These are phyloP conservation scores for Cantharellus anzutake DNA, from an alignment of 768 basidiomycete genomes.

Conservation along the genomic window DNA sequence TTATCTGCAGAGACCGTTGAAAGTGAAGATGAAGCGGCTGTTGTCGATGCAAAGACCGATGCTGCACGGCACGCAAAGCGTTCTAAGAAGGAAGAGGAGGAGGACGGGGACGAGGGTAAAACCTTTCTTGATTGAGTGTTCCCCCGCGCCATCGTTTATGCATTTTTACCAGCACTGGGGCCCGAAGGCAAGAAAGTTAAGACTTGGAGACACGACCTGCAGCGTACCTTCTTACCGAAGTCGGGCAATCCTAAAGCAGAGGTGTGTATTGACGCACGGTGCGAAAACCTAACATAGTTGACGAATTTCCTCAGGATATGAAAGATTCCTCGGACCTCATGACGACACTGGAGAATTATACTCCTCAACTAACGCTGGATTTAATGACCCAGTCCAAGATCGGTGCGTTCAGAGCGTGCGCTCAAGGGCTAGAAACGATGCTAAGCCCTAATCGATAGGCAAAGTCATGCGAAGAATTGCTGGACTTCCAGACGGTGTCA, in stretches of 20 bases:
- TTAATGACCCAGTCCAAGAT: slow-evolving; percentile 65
- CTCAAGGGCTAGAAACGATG: neutral
- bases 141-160: neutral
- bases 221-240: slow-evolving; percentile 63
- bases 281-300: too few relatives aligned
- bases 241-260: slow-evolving; percentile 38
- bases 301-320: neutral
- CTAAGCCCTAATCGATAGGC: slow-evolving; percentile 20
- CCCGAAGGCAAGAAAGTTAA: slow-evolving; percentile 57
- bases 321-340: slow-evolving; percentile 38
- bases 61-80: slow-evolving; percentile 11
- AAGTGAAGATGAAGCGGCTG: slow-evolving; percentile 24
- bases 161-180: slow-evolving; percentile 22
- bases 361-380: slow-evolving; percentile 57
- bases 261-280: slow-evolving; percentile 18
- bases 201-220: slow-evolving; percentile 83
- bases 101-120: slow-evolving; percentile 35
- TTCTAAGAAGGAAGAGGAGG: slow-evolving; percentile 47
- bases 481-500: slow-evolving; percentile 26
- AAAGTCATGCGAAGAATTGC: slow-evolving; percentile 82
- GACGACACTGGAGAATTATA: slow-evolving; percentile 46
- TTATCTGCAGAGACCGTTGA: slow-evolving; percentile 20
- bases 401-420: neutral
- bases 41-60: slow-evolving; percentile 25
- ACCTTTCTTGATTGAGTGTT: neutral